These are phyloP conservation scores for thale cress (Arabidopsis thaliana) DNA, from an alignment of 345 rosid genomes.

Conservation along the genomic window TAIR10.1 NC_003076.8:16102501-16103000, in stretches of 20 bases:
- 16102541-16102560: not conserved
- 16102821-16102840: slow-evolving; percentile 59
- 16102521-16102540: not conserved
- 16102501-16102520: not conserved
- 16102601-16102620: slow-evolving; percentile 13
- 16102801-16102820: slow-evolving; percentile 56
- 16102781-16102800: slow-evolving; percentile 40
- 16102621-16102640: slow-evolving; percentile 58
- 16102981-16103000: slow-evolving; percentile 26
- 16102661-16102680: slow-evolving; percentile 90
- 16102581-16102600: not conserved
- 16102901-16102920: slow-evolving; percentile 11
- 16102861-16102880: slow-evolving; percentile 80
- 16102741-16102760: slow-evolving; percentile 7
- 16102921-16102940: slow-evolving; percentile 1
- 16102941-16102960: slow-evolving; percentile 1
- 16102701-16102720: slow-evolving; percentile 81
- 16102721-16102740: slow-evolving; percentile 45
- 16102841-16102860: slow-evolving; percentile 78
- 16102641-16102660: slow-evolving; percentile 97
- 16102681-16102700: slow-evolving; percentile 81
- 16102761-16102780: slow-evolving; percentile 17
- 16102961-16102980: slow-evolving; percentile 14
- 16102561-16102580: not conserved
- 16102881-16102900: slow-evolving; percentile 4